phyloP scores from a whole-genome alignment of 2,329 filamentous ascomycete species.

The Aspergillus sp. region DNA sequence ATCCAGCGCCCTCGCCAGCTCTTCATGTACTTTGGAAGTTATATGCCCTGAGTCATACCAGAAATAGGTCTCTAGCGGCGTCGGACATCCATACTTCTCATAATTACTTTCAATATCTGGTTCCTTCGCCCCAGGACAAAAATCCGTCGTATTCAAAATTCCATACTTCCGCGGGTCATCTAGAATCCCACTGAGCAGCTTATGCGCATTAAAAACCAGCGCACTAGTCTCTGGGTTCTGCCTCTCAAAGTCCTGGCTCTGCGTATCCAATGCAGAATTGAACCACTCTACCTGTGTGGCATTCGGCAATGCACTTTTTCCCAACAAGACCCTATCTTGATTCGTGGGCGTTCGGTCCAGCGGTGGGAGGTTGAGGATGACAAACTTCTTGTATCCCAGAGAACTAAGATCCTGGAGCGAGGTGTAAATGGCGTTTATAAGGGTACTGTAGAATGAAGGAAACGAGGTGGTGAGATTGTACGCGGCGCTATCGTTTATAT shows the following conservation, averaged over 20 bases:
- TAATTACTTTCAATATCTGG: slow-evolving; percentile 47
- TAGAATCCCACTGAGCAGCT: slow-evolving; percentile 43
- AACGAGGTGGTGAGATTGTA: slow-evolving; percentile 43
- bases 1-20: slow-evolving; percentile 33
- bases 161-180: slow-evolving; percentile 44
- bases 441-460: not conserved
- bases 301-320: slow-evolving; percentile 42
- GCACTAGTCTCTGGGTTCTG: slow-evolving; percentile 36
- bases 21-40: slow-evolving; percentile 43
- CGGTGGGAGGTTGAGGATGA: slow-evolving; percentile 55
- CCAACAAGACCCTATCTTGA: slow-evolving; percentile 22
- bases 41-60: slow-evolving; percentile 53
- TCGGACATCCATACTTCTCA: slow-evolving; percentile 46
- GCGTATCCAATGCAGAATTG: slow-evolving; percentile 39
- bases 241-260: slow-evolving; percentile 36
- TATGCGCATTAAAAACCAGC: slow-evolving; percentile 48
- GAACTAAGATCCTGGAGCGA: slow-evolving; percentile 32
- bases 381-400: slow-evolving; percentile 47
- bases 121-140: slow-evolving; percentile 48
- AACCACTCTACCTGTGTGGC: slow-evolving; percentile 48
- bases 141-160: slow-evolving; percentile 48
- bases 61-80: slow-evolving; percentile 46
- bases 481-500: slow-evolving; percentile 53
- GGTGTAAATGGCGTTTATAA: not conserved
- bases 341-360: slow-evolving; percentile 48